Evolutionary conservation across 352 stramenopile species (phyloP).

Genomic region (Globisporangium nodosum): DNA sequence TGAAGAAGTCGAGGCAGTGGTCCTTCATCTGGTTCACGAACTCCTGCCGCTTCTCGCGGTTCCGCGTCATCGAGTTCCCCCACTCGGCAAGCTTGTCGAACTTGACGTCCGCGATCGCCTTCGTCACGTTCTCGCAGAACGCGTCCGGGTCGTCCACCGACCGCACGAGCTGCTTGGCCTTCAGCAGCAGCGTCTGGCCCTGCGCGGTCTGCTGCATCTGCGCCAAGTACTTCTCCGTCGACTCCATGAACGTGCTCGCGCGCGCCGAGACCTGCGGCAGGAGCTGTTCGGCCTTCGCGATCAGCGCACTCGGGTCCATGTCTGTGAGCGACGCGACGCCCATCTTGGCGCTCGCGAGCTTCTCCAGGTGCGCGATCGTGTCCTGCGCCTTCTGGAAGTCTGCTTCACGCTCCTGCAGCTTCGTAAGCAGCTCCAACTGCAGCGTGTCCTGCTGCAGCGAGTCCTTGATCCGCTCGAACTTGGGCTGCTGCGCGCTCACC

Average conservation of each 20-base stretch:
- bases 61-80: conserved; percentile 51
- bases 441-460: conserved; percentile 34
- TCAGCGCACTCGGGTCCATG: conserved; percentile 47
- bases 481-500: conserved; percentile 36
- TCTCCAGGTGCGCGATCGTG: conserved; percentile 44
- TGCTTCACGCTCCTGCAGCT: conserved; percentile 51
- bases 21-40: conserved; percentile 81
- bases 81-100: conserved; percentile 65
- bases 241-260: conserved; percentile 46
- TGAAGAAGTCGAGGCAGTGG: conserved; percentile 83
- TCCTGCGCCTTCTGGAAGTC: conserved; percentile 58
- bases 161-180: conserved; percentile 64
- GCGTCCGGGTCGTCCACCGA: conserved; percentile 69
- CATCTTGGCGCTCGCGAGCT: conserved; percentile 51
- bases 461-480: conserved; percentile 31
- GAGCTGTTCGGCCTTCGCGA: conserved; percentile 59
- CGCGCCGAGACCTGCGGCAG: conserved; percentile 52
- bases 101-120: conserved; percentile 60
- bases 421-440: conserved; percentile 37
- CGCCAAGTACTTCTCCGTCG: conserved; percentile 62
- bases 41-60: conserved; percentile 64
- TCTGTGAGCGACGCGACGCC: conserved; percentile 50
- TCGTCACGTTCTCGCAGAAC: conserved; percentile 70
- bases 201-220: conserved; percentile 69
- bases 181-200: conserved; percentile 56